Conservation (phyloP, 768 basidiomycete species). For the Suillus lakei region DNA sequence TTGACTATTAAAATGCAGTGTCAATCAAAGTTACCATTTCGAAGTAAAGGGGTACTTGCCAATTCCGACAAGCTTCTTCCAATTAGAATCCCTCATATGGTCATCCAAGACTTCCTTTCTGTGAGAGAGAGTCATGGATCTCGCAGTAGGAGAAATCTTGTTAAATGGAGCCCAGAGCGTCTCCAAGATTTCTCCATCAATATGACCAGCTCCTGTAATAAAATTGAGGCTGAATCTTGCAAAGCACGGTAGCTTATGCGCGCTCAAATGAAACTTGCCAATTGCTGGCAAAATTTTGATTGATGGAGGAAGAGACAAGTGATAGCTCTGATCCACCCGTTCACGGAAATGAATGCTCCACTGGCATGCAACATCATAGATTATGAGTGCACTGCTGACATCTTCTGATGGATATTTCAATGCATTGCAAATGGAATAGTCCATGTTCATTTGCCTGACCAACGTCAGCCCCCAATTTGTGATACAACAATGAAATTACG, state of each 20-base stretch:
- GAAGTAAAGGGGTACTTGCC: conserved; percentile 14
- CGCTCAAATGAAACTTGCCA: conserved; percentile 37
- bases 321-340: neutral
- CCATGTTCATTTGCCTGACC: conserved; percentile 34
- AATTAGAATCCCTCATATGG: conserved; percentile 39
- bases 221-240: conserved; percentile 29
- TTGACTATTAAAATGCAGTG: neutral
- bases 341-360: conserved; percentile 21
- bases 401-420: conserved; percentile 16
- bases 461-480: neutral
- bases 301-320: neutral
- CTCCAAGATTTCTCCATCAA: conserved; percentile 41
- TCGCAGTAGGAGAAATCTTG: conserved; percentile 24
- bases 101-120: conserved; percentile 34
- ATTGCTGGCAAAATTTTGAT: conserved; percentile 22
- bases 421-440: conserved; percentile 30
- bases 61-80: conserved; percentile 34
- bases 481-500: neutral
- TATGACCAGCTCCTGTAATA: conserved; percentile 31
- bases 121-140: conserved; percentile 28
- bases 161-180: conserved; percentile 37
- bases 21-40: neutral
- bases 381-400: conserved; percentile 11
- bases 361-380: conserved; percentile 37
- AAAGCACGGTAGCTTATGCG: conserved; percentile 30